Percentiles rank a stretch among this genome's conserved stretches.
phyloP scores from a whole-genome alignment of 331 rosid genomes.

The Prunus yedoensis region DNA sequence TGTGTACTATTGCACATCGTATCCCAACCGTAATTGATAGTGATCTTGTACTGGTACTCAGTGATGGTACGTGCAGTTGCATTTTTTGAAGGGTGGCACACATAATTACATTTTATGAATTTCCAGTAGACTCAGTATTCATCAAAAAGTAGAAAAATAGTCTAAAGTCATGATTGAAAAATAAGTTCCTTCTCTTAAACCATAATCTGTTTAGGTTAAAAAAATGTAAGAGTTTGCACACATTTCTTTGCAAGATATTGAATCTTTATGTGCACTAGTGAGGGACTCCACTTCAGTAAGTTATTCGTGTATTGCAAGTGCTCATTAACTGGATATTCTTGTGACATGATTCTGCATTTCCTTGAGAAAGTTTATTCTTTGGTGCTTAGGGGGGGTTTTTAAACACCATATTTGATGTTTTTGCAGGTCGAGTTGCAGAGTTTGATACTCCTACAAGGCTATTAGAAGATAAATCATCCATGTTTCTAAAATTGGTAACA shows the following conservation, averaged over 20 bases:
- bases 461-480: conserved; percentile 81
- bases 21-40: conserved; percentile 95
- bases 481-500: conserved; percentile 82
- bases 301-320: neutral
- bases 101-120: conserved; percentile 8
- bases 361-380: neutral
- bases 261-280: too few species aligned
- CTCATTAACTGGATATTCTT: neutral
- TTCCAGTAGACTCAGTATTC: neutral
- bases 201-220: neutral
- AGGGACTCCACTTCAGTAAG: too few species aligned
- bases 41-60: conserved; percentile 79
- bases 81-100: conserved; percentile 57
- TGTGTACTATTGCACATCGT: conserved; percentile 90
- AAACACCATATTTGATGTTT: conserved; percentile 29
- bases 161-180: neutral
- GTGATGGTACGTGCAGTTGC: conserved; percentile 66
- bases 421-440: conserved; percentile 83
- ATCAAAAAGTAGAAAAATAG: neutral
- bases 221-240: too few species aligned
- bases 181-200: neutral
- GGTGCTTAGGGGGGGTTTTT: neutral
- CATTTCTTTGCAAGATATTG: neutral
- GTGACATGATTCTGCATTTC: neutral
- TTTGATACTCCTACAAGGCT: conserved; percentile 71